phyloP scores from a whole-genome alignment of 2,329 filamentous ascomycete species.

The Cladosporium velox region DNA sequence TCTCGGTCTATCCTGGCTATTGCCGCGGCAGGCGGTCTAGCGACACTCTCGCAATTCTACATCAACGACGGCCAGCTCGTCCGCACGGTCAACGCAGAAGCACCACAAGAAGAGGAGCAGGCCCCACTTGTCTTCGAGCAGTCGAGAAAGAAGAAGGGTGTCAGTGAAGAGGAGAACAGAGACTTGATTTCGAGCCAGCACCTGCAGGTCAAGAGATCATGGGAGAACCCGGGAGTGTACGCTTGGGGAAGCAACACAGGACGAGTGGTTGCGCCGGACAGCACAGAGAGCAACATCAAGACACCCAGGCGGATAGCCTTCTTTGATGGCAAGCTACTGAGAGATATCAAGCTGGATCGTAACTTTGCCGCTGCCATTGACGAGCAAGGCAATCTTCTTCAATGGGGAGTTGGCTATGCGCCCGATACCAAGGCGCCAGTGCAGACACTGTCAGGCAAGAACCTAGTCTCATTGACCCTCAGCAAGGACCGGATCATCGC shows the following conservation, averaged over 20 bases:
- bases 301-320: slow-evolving; percentile 74
- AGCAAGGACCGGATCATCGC: slow-evolving; percentile 83
- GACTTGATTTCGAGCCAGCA: slow-evolving; percentile 83
- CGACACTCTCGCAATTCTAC: slow-evolving; percentile 48
- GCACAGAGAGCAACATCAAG: slow-evolving; percentile 75
- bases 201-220: slow-evolving; percentile 80
- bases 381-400: slow-evolving; percentile 83
- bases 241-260: slow-evolving; percentile 89
- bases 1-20: slow-evolving; percentile 47
- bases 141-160: slow-evolving; percentile 54
- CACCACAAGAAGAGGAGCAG: slow-evolving; percentile 44
- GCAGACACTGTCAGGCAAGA: slow-evolving; percentile 76
- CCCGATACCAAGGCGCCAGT: slow-evolving; percentile 63
- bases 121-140: slow-evolving; percentile 69
- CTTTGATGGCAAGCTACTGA: slow-evolving; percentile 80
- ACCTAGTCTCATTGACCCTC: slow-evolving; percentile 73
- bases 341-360: slow-evolving; percentile 82
- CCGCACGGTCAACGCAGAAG: slow-evolving; percentile 51
- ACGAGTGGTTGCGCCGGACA: slow-evolving; percentile 81
- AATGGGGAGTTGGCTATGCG: slow-evolving; percentile 84
- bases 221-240: slow-evolving; percentile 83
- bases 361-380: slow-evolving; percentile 83
- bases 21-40: slow-evolving; percentile 46
- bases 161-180: slow-evolving; percentile 69
- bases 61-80: slow-evolving; percentile 43